A percentile compares a stretch with the other conserved stretches of the same genome.
phyloP scores from a whole-genome alignment of 768 basidiomycete genomes.

The Boletellus ananiceps region DNA sequence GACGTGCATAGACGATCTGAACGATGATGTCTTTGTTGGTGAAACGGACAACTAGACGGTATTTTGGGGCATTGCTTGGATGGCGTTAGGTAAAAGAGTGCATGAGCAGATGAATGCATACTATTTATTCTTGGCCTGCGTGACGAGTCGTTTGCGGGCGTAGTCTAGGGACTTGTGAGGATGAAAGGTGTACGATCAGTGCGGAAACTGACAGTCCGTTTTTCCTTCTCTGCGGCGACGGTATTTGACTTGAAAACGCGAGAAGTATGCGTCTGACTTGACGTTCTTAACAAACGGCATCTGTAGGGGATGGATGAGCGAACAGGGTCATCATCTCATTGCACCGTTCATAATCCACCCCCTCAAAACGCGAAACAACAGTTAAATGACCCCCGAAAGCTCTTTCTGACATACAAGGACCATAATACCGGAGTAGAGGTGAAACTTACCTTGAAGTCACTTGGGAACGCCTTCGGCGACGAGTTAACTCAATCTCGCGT shows the following conservation, averaged over 20 bases:
- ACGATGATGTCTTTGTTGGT: constrained; percentile 96
- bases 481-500: constrained; percentile 16
- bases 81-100: constrained; percentile 5
- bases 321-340: constrained; percentile 25
- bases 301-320: constrained; percentile 28
- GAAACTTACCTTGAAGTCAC: constrained; percentile 39
- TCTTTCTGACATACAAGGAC: background rate
- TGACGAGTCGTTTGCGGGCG: constrained; percentile 93
- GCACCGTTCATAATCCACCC: constrained; percentile 30
- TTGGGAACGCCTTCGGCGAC: constrained; percentile 29
- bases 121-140: constrained; percentile 99
- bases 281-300: constrained; percentile 98
- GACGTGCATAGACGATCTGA: constrained; percentile 94
- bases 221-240: constrained; percentile 96
- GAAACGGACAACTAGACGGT: constrained; percentile 98
- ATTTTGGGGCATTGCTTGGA: constrained; percentile 88
- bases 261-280: constrained; percentile 97
- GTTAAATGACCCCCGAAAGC: background rate
- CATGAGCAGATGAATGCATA: constrained; percentile 32
- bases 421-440: background rate
- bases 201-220: constrained; percentile 76
- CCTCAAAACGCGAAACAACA: constrained; percentile 1
- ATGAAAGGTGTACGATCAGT: background rate
- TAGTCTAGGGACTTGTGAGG: constrained; percentile 60
- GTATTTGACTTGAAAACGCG: constrained; percentile 98